Base-by-base conservation (phyloP, 805 yeast genomes). In the Barnettozyma siamensis region DNA sequence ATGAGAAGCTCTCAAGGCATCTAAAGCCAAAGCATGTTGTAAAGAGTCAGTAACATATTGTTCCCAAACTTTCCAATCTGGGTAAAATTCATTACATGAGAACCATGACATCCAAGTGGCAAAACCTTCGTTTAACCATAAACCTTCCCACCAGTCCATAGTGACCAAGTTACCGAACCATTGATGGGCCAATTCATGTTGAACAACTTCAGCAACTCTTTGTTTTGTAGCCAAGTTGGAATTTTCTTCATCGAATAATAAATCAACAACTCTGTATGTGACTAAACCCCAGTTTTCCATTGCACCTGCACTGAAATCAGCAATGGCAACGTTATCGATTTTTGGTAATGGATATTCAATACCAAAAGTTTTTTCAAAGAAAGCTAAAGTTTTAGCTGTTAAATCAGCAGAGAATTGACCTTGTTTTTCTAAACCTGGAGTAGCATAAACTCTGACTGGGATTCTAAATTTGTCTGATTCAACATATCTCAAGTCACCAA, bases 41-140 rank as follows among this genome's bases (percentile, higher is more conserved):
- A 84, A 75, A 48, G 82, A 74, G 53, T 80, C 89, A 15, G 84
- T 72, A 30, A 87, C 93, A 56, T 85, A 88, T 39, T 79, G 76
- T 63, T 86, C 85, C 86, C 88, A 85, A 30, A 85, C 91, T 57
- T 82, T 81, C 91, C 93, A 85, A 48, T 83, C 88, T 23, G 93
- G 93, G 63, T 75, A 78, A 56, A 83, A 73, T 35, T 78, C 64
- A 64, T 84, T 80, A 61, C 87, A 80, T 9, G 89, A 83, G 58
- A 76, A 81, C 88, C 91, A 85, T 5, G 91, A 84, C 83, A 83
- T 83, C 87, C 91, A 85, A 40, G 94, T 85, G 37, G 95, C 95
- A 53, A 85, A 86, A 35, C 93, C 91, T 67, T 85, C 95, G 59
- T 85, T 85, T 54, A 85, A 73, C 91, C 93, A 85, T 55, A 85